Evolutionary conservation across 2,329 filamentous ascomycete genomes (phyloP), one percentile per base, ranked within the genome.

Genomic region (Penicillium sp.): DNA sequence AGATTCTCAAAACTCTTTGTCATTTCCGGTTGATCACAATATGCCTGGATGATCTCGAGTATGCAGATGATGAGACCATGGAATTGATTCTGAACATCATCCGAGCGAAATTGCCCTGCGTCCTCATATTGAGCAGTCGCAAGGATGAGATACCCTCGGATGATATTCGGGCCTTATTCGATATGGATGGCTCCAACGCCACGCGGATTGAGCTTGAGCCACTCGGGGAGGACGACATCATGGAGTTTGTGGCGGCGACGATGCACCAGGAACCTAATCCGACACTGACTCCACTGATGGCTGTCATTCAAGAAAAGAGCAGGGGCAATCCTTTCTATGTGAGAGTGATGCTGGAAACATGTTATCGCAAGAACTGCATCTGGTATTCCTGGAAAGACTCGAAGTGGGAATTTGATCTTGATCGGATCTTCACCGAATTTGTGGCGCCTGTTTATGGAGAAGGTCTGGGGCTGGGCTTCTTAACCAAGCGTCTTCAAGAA

Each of bases 311-410:
- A 68, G 91, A 93, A 64, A 95, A 94, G 74, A 93, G 89, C 8
- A 83, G 83, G 24, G 92, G 92, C 1, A 96, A 95, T 56, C 87
- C 91, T 0, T 96, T 96, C 65, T 95, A 94, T 65, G 88, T 96
- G 70, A 82, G 90, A 50, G 90, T 96, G 72, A 95, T 96, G 82
- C 81, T 96, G 4, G 89, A 89, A 65, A 87, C 88, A 3, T 95
- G 90, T 68, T 86, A 95, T 69, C 85, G 89, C 38, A 94, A 90
- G 66, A 87, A 87, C 60, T 95, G 89, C 69, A 88, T 96, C 45
- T 95, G 86, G 83, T 96, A 95, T 70, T 90, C 91, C 56, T 96
- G 94, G 79, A 85, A 85, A 61, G 84, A 87, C 58, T 89, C 85
- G 43, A 81, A 82, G 42, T 97, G 93, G 93, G 81, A 87, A 42